A percentile compares a stretch with the other conserved stretches of the same genome.
Evolutionary conservation across 2,329 filamentous ascomycete species (phyloP).

Genomic region (Pseudogymnoascus sp.): DNA sequence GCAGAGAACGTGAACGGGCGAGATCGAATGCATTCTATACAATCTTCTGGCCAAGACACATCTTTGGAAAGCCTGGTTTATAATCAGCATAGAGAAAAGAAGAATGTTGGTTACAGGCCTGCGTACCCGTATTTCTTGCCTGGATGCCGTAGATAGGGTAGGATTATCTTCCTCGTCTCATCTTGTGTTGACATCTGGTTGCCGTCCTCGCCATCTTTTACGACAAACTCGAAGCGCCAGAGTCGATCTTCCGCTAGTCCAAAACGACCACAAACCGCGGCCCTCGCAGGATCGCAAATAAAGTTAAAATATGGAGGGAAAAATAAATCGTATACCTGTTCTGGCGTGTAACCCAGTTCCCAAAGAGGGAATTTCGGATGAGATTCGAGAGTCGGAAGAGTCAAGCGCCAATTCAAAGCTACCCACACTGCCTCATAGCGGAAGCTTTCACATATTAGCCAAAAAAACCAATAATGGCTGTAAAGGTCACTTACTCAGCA

Average conservation of each 20-base stretch:
- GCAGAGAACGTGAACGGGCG: constrained; percentile 38
- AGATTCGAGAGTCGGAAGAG: constrained; percentile 21
- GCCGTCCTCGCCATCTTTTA: constrained; percentile 25
- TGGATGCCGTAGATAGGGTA: constrained; percentile 25
- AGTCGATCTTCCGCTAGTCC: constrained; percentile 22
- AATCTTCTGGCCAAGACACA: constrained; percentile 35
- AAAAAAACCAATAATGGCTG: background rate
- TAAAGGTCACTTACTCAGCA: background rate
- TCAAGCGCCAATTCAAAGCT: constrained; percentile 24
- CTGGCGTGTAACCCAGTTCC: constrained; percentile 22
- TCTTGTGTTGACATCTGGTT: constrained; percentile 23
- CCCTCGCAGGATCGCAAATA: constrained; percentile 21
- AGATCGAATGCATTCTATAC: constrained; percentile 37
- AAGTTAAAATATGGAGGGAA: constrained; percentile 26
- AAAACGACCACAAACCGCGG: constrained; percentile 25
- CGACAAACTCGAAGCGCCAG: constrained; percentile 30
- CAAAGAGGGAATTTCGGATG: constrained; percentile 27
- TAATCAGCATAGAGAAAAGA: background rate
- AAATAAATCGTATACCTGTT: constrained; percentile 25
- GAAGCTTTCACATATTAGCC: background rate
- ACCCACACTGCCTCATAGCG: constrained; percentile 26
- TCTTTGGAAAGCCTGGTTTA: constrained; percentile 17
- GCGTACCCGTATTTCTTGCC: constrained; percentile 15
- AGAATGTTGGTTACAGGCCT: background rate
- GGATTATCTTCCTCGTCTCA: constrained; percentile 21